Conservation (phyloP, 2,329 filamentous ascomycete genomes). For the Podosphaera leucotricha region DNA sequence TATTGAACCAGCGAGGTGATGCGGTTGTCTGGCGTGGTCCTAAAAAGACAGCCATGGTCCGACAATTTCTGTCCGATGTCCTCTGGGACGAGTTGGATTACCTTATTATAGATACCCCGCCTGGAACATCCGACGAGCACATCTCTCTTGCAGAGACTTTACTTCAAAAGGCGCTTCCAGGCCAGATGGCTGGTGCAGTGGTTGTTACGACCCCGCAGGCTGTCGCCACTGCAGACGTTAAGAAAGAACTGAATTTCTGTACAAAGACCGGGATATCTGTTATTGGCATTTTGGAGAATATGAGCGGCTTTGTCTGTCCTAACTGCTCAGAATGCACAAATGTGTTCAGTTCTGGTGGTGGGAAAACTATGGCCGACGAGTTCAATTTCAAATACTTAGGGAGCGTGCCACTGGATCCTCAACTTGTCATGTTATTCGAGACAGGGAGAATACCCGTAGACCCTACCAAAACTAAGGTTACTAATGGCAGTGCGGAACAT, state of each 20-base stretch:
- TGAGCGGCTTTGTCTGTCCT: constrained; percentile 75
- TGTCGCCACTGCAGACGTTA: constrained; percentile 76
- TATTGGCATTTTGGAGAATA: constrained; percentile 87
- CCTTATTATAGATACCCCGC: constrained; percentile 83
- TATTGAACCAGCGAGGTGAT: constrained; percentile 61
- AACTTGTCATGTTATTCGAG: constrained; percentile 73
- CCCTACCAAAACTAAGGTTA: constrained; percentile 39
- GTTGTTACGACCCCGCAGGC: constrained; percentile 94
- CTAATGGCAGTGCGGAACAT: constrained; percentile 23
- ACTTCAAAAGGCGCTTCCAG: constrained; percentile 33
- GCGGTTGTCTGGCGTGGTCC: constrained; percentile 94
- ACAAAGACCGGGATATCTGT: constrained; percentile 61
- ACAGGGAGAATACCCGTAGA: constrained; percentile 42
- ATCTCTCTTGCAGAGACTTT: constrained; percentile 83
- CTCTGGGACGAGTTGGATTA: constrained; percentile 77
- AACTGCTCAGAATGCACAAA: constrained; percentile 71
- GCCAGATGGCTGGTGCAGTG: constrained; percentile 64
- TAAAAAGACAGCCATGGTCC: constrained; percentile 97
- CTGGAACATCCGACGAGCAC: constrained; percentile 90
- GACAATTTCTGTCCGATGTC: constrained; percentile 83
- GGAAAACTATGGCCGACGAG: constrained; percentile 68
- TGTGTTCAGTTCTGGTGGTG: constrained; percentile 79
- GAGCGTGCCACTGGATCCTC: constrained; percentile 73
- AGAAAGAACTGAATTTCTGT: constrained; percentile 72
- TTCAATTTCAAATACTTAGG: constrained; percentile 69